A percentile compares a stretch with the other conserved stretches of the same genome.
Evolutionary conservation across 805 yeast species (phyloP).

Genomic region (Zygotorulaspora sp.): DNA sequence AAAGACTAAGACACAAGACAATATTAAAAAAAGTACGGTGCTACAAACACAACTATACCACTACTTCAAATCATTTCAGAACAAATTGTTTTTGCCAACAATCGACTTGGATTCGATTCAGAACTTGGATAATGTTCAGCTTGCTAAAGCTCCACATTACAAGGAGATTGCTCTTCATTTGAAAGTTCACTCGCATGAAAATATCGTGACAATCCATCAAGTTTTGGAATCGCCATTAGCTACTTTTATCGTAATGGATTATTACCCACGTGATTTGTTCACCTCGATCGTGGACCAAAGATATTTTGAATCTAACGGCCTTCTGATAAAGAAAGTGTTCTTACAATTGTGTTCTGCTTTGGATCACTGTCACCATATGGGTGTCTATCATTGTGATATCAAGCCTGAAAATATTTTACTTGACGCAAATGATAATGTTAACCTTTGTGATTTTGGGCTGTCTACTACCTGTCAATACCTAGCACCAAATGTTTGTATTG

Average conservation of each 20-base stretch:
- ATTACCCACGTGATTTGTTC: conserved; percentile 81
- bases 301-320: conserved; percentile 51
- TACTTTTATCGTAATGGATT: conserved; percentile 76
- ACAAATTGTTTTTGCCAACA: conserved; percentile 24
- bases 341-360: conserved; percentile 79
- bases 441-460: conserved; percentile 83
- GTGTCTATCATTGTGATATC: conserved; percentile 89
- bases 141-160: conserved; percentile 36
- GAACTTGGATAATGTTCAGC: conserved; percentile 35
- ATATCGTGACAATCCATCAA: conserved; percentile 69
- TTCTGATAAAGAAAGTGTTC: conserved; percentile 52
- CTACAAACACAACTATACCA: conserved; percentile 28
- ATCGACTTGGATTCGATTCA: conserved; percentile 28
- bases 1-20: conserved; percentile 16
- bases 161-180: conserved; percentile 73
- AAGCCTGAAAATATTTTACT: conserved; percentile 92
- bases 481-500: conserved; percentile 73
- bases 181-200: conserved; percentile 71
- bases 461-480: conserved; percentile 59
- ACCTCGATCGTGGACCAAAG: conserved; percentile 74
- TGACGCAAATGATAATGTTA: conserved; percentile 50
- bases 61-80: conserved; percentile 22
- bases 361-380: conserved; percentile 72
- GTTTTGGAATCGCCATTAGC: conserved; percentile 59
- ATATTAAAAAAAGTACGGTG: conserved; percentile 24